phyloP scores from a whole-genome alignment of 164 flowering plant genomes.

The Nelumbo lutea region DNA sequence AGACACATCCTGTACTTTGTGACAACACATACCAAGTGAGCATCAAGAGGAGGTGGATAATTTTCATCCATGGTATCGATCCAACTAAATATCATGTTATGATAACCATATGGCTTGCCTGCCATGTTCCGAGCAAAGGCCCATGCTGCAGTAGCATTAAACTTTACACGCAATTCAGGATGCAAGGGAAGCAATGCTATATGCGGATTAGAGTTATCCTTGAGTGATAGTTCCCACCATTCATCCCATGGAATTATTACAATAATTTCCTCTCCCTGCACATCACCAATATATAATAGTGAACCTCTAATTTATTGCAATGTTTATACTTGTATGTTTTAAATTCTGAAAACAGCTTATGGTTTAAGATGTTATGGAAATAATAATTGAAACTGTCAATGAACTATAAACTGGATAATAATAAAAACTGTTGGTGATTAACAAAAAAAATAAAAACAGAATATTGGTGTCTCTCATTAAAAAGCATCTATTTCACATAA shows the following conservation, averaged over 20 bases:
- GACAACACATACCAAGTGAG: slow-evolving; percentile 78
- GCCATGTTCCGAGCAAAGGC: slow-evolving; percentile 89
- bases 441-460: too few species aligned
- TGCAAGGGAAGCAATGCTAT: slow-evolving; percentile 92
- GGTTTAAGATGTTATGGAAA: not conserved
- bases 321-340: too few species aligned
- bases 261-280: slow-evolving; percentile 97
- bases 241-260: slow-evolving; percentile 94
- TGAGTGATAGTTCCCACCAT: slow-evolving; percentile 90
- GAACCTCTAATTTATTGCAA: not conserved
- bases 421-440: too few species aligned
- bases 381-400: too few species aligned
- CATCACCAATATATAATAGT: slow-evolving; percentile 7
- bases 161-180: slow-evolving; percentile 78
- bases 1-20: not conserved
- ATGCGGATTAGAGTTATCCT: slow-evolving; percentile 89
- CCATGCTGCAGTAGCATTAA: slow-evolving; percentile 94
- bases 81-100: slow-evolving; percentile 99
- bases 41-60: slow-evolving; percentile 98
- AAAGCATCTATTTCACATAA: too few species aligned
- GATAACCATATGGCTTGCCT: slow-evolving; percentile 98
- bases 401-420: too few species aligned
- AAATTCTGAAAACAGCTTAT: not conserved
- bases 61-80: slow-evolving; percentile 89
- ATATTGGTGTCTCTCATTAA: too few species aligned